Evolutionary conservation across 2,329 filamentous ascomycete genomes (phyloP).

Genomic region (Verticillium dahliae): DNA sequence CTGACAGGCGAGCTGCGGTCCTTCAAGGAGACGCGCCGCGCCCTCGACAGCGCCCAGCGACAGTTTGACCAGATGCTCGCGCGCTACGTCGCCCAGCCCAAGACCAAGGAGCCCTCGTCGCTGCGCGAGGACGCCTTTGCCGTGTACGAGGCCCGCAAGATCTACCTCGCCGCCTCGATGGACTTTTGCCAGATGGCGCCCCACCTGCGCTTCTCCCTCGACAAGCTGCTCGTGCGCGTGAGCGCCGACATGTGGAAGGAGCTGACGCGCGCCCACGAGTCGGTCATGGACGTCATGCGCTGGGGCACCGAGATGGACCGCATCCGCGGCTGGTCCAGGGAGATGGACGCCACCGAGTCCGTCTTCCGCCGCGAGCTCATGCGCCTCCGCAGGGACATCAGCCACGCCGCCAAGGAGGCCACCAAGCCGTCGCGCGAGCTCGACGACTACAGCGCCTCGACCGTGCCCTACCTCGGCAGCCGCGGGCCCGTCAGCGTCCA

Average conservation of each 20-base stretch:
- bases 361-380: conserved; percentile 78
- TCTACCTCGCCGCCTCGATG: conserved; percentile 85
- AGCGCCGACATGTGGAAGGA: conserved; percentile 87
- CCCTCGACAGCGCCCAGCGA: conserved; percentile 74
- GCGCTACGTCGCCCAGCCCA: conserved; percentile 77
- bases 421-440: conserved; percentile 83
- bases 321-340: conserved; percentile 84
- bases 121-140: conserved; percentile 93
- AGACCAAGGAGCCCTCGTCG: conserved; percentile 87
- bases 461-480: conserved; percentile 77
- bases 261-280: conserved; percentile 66
- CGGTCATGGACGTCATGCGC: conserved; percentile 55
- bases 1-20: conserved; percentile 70
- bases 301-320: conserved; percentile 81
- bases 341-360: conserved; percentile 86
- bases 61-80: conserved; percentile 75
- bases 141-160: conserved; percentile 84
- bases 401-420: conserved; percentile 63
- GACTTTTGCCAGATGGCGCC: conserved; percentile 88
- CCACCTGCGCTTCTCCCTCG: conserved; percentile 75
- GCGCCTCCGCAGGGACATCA: conserved; percentile 71
- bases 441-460: conserved; percentile 86
- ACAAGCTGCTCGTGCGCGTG: conserved; percentile 78
- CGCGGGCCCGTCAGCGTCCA: conserved; percentile 61
- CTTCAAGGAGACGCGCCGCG: conserved; percentile 78